Conservation (phyloP, 345 rosid species). For the Moricandia moricandioides region DNA sequence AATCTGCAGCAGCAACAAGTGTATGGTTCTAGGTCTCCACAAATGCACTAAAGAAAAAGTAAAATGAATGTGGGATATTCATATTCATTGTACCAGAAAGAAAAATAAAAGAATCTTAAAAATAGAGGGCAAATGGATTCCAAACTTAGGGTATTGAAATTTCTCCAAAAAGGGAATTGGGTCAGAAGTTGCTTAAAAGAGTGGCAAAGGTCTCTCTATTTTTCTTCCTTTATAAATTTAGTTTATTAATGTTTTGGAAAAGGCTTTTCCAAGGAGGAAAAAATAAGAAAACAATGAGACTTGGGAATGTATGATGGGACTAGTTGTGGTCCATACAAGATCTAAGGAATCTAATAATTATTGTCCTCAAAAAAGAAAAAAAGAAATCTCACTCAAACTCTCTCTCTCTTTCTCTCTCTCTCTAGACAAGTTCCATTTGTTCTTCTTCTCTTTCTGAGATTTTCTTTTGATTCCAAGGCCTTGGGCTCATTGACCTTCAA, state of each 20-base stretch:
- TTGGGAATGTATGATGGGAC: constrained; percentile 37
- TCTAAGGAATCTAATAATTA: constrained; percentile 42
- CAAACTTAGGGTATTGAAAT: constrained; percentile 19
- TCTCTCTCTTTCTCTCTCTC: too few relatives aligned
- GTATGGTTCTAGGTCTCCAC: not conserved
- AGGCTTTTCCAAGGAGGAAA: not conserved
- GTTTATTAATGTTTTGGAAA: constrained; percentile 9
- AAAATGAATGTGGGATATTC: not conserved
- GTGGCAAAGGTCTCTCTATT: constrained; percentile 33
- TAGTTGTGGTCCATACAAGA: constrained; percentile 39
- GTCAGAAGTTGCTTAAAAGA: constrained; percentile 39
- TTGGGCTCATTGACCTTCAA: not conserved
- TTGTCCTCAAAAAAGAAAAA: constrained; percentile 30
- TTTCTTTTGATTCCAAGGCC: not conserved
- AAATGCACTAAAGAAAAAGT: not conserved
- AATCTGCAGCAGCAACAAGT: not conserved
- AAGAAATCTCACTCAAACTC: constrained; percentile 32
- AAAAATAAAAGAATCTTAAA: constrained; percentile 16
- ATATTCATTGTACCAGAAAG: constrained; percentile 6
- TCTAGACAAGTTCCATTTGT: constrained; percentile 24
- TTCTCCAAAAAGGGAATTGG: constrained; percentile 25
- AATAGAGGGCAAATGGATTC: constrained; percentile 20
- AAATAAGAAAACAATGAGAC: constrained; percentile 23
- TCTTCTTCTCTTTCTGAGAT: not conserved
- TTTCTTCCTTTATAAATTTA: constrained; percentile 2